Base-by-base conservation (phyloP, 2,329 filamentous ascomycete species). In the Paecilomyces niveus region DNA sequence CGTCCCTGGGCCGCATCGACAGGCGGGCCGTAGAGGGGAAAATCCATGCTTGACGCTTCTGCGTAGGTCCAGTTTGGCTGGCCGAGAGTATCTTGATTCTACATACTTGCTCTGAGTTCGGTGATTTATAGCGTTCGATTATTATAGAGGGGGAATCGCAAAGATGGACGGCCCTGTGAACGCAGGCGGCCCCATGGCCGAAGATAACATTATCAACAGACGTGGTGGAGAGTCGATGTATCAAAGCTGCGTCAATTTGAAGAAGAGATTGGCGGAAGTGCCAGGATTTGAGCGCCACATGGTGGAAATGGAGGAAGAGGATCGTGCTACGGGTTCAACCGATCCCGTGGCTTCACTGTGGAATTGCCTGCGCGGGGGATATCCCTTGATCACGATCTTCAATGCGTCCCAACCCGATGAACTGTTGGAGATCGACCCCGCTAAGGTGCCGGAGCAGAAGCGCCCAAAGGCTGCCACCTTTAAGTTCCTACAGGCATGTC, bases 161-260 rank as follows among this genome's bases (percentile, higher is more conserved):
- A 64, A 67, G 53, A 76, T 76, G 74, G 72, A 74, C 59, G 65
- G 72, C 56, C 60, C 71, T 62, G 62, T 66, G 60, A 65, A 65
- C 54, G 67, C 69, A 57, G 70, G 72, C 61, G 70, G 67, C 60
- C 73, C 75, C 57, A 66, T 90, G 68, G 89, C 92, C 61, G 91
- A 89, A 60, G 84, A 89, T 73, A 97, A 96, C 75, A 96, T 99
- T 73, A 96, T 99, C 81, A 99, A 99, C 77, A 90, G 93, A 75
- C 89, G 90, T 72, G 94, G 92, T 72, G 92, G 96, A 73, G 92
- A 94, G 64, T 97, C 92, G 10, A 85, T 99, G 24, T 99, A 96
- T 75, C 93, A 97, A 75, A 96, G 96, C 74, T 97, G 94, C 73
- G 83, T 96, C 65, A 86, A 88, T 57, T 81, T 97, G 61, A 90